Evolutionary conservation across 1,284 basidiomycete species (phyloP), one percentile per base, ranked within the genome.

Genomic region (Ganoderma sp.): DNA sequence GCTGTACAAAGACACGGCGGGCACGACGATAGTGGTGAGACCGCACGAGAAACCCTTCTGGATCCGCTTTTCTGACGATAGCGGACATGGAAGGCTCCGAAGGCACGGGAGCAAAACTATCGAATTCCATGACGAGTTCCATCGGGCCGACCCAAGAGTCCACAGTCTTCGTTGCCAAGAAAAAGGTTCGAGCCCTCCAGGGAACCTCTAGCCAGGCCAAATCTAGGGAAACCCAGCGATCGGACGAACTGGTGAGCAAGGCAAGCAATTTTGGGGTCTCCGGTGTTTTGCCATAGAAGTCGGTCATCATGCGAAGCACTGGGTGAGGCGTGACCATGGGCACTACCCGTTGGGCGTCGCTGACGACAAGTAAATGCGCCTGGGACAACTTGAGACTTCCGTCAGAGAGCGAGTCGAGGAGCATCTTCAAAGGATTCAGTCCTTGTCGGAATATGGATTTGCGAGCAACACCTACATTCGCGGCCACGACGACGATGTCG

Each of bases 101-200:
- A 0, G 19, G 45, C 2, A 45, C 17, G 45, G 65, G 45, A 69
- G 64, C 2, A 59, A 67, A 22, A 5, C 79, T 66, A 25, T 84
- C 81, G 66, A 85, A 86, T n/a, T 82, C 73, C n/a, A 86, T 75
- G 0, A 85, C 81, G 10, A 83, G 70, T 74, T 88, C 83, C 68
- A 79, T 79, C 48, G 83, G 79, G 66, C 77, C 63, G 39, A 66
- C 63, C 64, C 69, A 66, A 19, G 67, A 56, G 42, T 73, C 70
- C 25, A 45, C 56, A n/a, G 66, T 52, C 25, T 64, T 64, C 2
- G 66, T 56, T 14, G 39, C 61, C 9, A 69, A 37, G 54, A 73
- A 73, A 60, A 69, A 67, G 12, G 71, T 34, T 3, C 59, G 62
- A 17, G 71, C 71, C 6, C 43, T 43, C 22, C 69, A 60, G 25